Conservation (phyloP, 164 flowering plant species). For the Chimonanthus praecox region DNA sequence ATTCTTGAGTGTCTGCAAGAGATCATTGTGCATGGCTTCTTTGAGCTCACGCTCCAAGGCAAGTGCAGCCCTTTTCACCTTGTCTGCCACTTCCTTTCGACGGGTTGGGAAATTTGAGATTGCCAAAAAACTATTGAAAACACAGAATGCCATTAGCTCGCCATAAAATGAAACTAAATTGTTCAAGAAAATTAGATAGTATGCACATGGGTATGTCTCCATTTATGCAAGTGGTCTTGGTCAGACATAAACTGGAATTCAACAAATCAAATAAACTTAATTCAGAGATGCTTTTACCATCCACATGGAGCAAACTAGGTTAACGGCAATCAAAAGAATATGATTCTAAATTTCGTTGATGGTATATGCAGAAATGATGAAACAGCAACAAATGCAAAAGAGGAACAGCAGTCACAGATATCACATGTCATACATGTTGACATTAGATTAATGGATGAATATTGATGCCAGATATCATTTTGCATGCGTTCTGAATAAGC, state of each 20-base stretch:
- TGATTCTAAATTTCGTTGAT: neutral
- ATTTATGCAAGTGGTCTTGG: neutral
- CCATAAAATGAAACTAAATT: neutral
- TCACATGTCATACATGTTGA: neutral
- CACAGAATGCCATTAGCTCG: slow-evolving; percentile 5
- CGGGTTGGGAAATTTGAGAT: slow-evolving; percentile 69
- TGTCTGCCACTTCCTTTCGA: slow-evolving; percentile 44
- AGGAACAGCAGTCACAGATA: neutral
- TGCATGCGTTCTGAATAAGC: neutral
- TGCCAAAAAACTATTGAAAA: slow-evolving; percentile 48
- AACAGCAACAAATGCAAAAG: neutral
- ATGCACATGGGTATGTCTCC: neutral
- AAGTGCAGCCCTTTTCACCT: slow-evolving; percentile 68
- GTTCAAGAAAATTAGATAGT: neutral
- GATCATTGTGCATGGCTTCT: slow-evolving; percentile 79
- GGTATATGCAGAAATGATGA: neutral
- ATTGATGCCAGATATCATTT: neutral
- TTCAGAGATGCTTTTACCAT: neutral
- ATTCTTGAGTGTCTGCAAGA: slow-evolving; percentile 26
- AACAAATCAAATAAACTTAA: neutral
- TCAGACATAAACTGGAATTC: neutral
- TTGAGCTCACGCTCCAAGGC: slow-evolving; percentile 67
- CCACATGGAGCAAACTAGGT: neutral
- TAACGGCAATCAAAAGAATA: neutral
- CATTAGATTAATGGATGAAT: neutral